Evolutionary conservation across 176 grass and related monocot genomes (phyloP).

Genomic region (Pontederia crassipes): DNA sequence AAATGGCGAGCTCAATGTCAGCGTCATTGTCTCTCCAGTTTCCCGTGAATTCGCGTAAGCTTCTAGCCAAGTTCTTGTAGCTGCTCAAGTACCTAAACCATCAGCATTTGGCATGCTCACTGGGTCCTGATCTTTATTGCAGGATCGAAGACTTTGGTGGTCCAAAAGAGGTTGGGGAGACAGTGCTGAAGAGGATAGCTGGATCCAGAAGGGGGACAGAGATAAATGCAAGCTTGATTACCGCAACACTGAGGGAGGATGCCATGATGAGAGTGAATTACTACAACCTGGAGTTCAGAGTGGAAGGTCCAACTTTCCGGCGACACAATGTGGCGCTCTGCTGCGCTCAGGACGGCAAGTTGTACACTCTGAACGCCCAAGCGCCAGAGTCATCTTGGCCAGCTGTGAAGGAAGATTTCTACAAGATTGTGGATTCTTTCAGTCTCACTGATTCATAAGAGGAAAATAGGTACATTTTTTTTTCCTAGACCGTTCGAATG

Average conservation of each 20-base stretch:
- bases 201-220: constrained; percentile 42
- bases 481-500: no score
- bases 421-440: constrained; percentile 78
- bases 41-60: constrained; percentile 70
- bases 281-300: constrained; percentile 79
- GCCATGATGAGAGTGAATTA: constrained; percentile 41
- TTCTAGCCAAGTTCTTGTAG: not conserved
- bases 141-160: constrained; percentile 78
- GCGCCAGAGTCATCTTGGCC: constrained; percentile 62
- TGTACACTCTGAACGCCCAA: constrained; percentile 82
- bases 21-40: constrained; percentile 70
- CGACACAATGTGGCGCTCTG: constrained; percentile 80
- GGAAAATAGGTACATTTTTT: not conserved
- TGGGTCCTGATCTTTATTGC: not conserved
- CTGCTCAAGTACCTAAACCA: not conserved
- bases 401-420: constrained; percentile 38
- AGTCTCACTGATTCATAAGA: constrained; percentile 30
- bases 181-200: constrained; percentile 69
- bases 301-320: constrained; percentile 48
- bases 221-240: constrained; percentile 59
- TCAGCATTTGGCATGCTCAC: not conserved
- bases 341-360: constrained; percentile 52
- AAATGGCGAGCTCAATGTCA: constrained; percentile 80
- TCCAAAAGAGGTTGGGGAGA: constrained; percentile 75
- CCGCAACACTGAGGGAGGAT: constrained; percentile 56